Evolutionary conservation across 176 grass and related monocot genomes (phyloP), one percentile per base, ranked within the genome.

Genomic region (Urochloa ruziziensis): DNA sequence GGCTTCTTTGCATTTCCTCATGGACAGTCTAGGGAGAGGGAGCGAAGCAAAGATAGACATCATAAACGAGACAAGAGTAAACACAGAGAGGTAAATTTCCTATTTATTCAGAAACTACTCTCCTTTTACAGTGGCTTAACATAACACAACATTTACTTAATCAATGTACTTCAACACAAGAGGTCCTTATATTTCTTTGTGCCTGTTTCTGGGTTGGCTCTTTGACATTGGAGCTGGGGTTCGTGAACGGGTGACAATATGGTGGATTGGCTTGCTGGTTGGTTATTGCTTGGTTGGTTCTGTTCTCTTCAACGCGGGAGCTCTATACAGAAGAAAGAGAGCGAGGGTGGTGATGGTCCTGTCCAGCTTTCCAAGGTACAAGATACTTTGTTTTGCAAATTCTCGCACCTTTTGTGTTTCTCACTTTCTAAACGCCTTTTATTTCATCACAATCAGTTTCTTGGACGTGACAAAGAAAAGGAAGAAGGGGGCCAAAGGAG

Each of bases 201-300:
- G 76, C 89, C 82, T 94, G 71, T 97, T 91, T 94, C 75, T 94
- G 94, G 92, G 95, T 80, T 95, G 96, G 92, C 96, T 98, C 96
- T 94, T 92, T 87, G 83, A 88, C 83, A 93, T 98, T 95, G 93
- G 96, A 98, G 96, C 96, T 93, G 93, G 91, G 96, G 80, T 88
- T 92, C 86, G 40, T 88, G 74, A 93, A 93, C 62, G 89, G 91
- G 87, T 95, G 70, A 93, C 79, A 83, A 86, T 76, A 84, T 85
- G 87, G 84, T 94, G 89, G 81, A 91, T 89, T 86, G 85, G 84
- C 61, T 79, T 93, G 81, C 62, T 91, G 86, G 54, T 86, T 93
- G 79, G 83, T 62, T 88, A 77, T 89, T 91, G 78, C 42, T 84
- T 83, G 92, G 73, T 81, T 89, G 81, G 58, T 93, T 92, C 46